Conservation (phyloP, 140 eudicot genomes). For the Oenanthe javanica region DNA sequence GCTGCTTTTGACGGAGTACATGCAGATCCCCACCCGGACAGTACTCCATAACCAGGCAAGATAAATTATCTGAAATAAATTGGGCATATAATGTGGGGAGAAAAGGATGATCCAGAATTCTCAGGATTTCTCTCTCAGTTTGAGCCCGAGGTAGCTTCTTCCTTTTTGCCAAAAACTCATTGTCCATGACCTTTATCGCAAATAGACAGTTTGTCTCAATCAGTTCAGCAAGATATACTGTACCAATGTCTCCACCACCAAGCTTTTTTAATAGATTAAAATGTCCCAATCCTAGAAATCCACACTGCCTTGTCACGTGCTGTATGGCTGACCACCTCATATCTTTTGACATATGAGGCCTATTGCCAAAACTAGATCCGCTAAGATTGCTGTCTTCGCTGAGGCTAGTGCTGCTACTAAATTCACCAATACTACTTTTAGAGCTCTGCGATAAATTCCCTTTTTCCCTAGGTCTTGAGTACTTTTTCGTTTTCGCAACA, state of each 20-base stretch:
- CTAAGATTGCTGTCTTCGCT: slow-evolving; percentile 89
- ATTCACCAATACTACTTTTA: slow-evolving; percentile 79
- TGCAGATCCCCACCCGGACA: slow-evolving; percentile 99
- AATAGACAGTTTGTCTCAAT: slow-evolving; percentile 71
- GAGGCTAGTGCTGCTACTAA: slow-evolving; percentile 70
- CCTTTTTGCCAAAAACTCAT: slow-evolving; percentile 76
- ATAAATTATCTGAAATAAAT: slow-evolving; percentile 80
- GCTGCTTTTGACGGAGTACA: slow-evolving; percentile 92
- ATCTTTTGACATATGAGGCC: slow-evolving; percentile 95
- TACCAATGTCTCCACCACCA: slow-evolving; percentile 95
- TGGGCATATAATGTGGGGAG: slow-evolving; percentile 89
- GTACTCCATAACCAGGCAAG: slow-evolving; percentile 98
- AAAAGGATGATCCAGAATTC: slow-evolving; percentile 95
- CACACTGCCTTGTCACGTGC: slow-evolving; percentile 48
- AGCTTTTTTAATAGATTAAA: slow-evolving; percentile 77
- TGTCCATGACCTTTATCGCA: slow-evolving; percentile 96
- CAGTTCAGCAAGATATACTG: slow-evolving; percentile 89
- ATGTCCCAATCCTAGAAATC: slow-evolving; percentile 72
- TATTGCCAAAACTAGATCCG: slow-evolving; percentile 48
- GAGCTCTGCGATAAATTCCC: slow-evolving; percentile 82
- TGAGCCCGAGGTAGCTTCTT: slow-evolving; percentile 88
- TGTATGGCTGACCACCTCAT: slow-evolving; percentile 74
- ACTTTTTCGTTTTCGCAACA: slow-evolving; percentile 25
- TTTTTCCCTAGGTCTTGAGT: slow-evolving; percentile 45
- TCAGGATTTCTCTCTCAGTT: slow-evolving; percentile 88